These are phyloP conservation scores for Graphilbum ipis-grandicollis DNA, from an alignment of 2,329 filamentous ascomycete genomes.

Conservation along the genomic window DNA sequence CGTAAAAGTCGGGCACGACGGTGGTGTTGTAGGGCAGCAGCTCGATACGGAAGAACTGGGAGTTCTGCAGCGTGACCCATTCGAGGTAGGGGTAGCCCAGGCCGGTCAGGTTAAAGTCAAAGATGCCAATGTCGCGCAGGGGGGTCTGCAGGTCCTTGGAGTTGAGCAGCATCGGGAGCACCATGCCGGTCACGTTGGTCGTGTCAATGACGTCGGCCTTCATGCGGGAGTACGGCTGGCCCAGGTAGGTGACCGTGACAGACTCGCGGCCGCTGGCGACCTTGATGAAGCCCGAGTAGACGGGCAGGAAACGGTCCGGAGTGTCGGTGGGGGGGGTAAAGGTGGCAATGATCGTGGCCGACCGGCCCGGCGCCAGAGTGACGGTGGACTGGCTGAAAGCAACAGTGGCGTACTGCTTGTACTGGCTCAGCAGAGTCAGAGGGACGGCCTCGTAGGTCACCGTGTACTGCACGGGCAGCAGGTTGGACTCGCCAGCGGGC, in stretches of 20 bases:
- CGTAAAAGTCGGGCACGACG: slow-evolving; percentile 1
- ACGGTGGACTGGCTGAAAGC: slow-evolving; percentile 21
- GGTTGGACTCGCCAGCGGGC: neutral
- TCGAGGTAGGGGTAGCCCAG: neutral
- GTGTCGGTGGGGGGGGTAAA: slow-evolving; percentile 22
- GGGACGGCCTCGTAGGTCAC: no score
- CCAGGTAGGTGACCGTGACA: slow-evolving; percentile 1
- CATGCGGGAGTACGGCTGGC: neutral
- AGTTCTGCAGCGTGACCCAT: neutral
- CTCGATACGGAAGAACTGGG: neutral
- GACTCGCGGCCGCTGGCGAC: slow-evolving; percentile 16
- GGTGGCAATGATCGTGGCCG: slow-evolving; percentile 25
- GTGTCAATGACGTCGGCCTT: neutral
- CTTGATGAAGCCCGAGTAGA: slow-evolving; percentile 29
- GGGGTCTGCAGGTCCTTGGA: neutral
- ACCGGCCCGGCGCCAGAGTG: slow-evolving; percentile 22
- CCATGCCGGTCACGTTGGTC: neutral
- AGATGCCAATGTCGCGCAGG: neutral
- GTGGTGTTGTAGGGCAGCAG: slow-evolving; percentile 1
- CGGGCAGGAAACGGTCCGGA: slow-evolving; percentile 21
- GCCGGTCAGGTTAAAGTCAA: neutral
- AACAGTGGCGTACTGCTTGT: slow-evolving; percentile 20
- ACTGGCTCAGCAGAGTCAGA: neutral
- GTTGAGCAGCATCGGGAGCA: neutral
- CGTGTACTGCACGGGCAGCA: neutral